Percentiles rank a stretch among this genome's conserved stretches.
Evolutionary conservation across 2,329 filamentous ascomycete genomes (phyloP).

Genomic region (Fusarium sp.): DNA sequence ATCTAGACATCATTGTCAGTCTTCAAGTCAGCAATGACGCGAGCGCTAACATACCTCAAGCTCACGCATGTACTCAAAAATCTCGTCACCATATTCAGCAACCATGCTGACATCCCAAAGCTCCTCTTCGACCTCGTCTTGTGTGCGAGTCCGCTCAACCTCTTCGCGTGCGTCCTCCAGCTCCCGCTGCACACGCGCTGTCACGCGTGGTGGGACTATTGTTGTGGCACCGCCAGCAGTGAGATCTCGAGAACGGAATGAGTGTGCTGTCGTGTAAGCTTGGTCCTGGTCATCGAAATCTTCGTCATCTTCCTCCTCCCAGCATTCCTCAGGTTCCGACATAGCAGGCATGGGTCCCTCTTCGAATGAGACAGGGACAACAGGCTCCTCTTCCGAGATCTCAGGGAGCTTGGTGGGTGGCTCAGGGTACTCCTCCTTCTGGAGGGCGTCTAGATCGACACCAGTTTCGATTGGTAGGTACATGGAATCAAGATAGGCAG

Average conservation of each 20-base stretch:
- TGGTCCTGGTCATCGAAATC: conserved; percentile 71
- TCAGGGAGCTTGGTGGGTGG: conserved; percentile 50
- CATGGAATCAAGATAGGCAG: conserved; percentile 50
- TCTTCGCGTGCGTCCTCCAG: conserved; percentile 75
- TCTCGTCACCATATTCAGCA: conserved; percentile 95
- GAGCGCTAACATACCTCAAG: conserved; percentile 78
- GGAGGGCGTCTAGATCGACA: conserved; percentile 43
- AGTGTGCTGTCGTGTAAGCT: conserved; percentile 84
- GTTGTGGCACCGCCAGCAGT: conserved; percentile 67
- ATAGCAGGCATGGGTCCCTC: conserved; percentile 50
- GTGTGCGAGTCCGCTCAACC: conserved; percentile 77
- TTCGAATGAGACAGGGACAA: conserved; percentile 42
- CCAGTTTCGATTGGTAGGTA: conserved; percentile 47
- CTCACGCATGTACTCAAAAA: conserved; percentile 91
- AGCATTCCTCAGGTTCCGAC: conserved; percentile 75
- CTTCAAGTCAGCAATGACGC: conserved; percentile 14
- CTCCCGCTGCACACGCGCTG: conserved; percentile 78
- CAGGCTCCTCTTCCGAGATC: conserved; percentile 52
- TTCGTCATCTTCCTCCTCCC: conserved; percentile 85
- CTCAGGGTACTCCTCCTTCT: conserved; percentile 46
- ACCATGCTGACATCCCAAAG: conserved; percentile 97
- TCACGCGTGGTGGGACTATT: conserved; percentile 80
- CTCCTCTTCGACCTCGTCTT: conserved; percentile 89
- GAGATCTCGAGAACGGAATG: conserved; percentile 78
- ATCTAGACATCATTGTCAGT: conserved; percentile 63